These are phyloP conservation scores for Suillus tomentosus DNA, from an alignment of 768 basidiomycete genomes.

Conservation along the genomic window DNA sequence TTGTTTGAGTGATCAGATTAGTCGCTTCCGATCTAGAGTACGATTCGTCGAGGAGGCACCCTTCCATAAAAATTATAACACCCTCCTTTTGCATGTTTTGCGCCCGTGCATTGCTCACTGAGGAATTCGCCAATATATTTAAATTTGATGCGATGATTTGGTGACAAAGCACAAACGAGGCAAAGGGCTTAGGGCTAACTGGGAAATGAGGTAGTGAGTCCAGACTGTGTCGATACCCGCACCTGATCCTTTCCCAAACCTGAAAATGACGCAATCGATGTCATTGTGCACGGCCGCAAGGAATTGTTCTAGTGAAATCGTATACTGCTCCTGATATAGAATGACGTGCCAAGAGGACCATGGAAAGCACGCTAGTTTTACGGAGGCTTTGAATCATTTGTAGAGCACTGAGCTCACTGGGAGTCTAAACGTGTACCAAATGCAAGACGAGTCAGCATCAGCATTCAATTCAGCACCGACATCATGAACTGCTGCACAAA, in stretches of 20 bases:
- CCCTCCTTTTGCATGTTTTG: constrained; percentile 50
- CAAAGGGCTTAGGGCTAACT: constrained; percentile 49
- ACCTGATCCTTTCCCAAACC: constrained; percentile 48
- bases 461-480: no score
- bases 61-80: constrained; percentile 47
- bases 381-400: background rate
- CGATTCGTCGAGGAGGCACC: constrained; percentile 33
- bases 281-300: constrained; percentile 55
- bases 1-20: background rate
- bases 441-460: no score
- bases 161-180: constrained; percentile 67
- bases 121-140: constrained; percentile 59
- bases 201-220: background rate
- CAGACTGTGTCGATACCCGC: constrained; percentile 14
- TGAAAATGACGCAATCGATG: constrained; percentile 34
- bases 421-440: background rate
- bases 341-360: constrained; percentile 42
- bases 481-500: no score
- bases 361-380: constrained; percentile 12
- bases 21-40: constrained; percentile 13
- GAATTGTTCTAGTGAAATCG: constrained; percentile 50
- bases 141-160: constrained; percentile 64
- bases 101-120: constrained; percentile 58
- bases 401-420: background rate
- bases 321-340: constrained; percentile 59